Conservation (phyloP, 148 eudicot genomes). For the Polygonum aviculare region DNA sequence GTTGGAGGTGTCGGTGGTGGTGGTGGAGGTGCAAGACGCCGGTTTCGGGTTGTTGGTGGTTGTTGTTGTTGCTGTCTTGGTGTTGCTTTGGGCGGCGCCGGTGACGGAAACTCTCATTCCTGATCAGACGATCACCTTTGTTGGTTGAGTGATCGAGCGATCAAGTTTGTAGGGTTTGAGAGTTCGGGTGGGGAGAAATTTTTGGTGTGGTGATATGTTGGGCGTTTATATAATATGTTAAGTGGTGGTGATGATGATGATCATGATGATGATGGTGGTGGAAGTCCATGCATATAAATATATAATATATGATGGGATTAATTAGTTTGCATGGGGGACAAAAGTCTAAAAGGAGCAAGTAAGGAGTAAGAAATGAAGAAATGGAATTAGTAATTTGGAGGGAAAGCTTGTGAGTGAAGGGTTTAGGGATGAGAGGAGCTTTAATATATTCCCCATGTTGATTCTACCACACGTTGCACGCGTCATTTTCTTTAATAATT, state of each 20-base stretch:
- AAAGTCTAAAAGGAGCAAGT: not conserved
- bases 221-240: not conserved
- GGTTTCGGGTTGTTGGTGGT: conserved; percentile 11
- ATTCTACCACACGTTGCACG: conserved; percentile 10
- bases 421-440: not conserved
- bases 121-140: too few species aligned
- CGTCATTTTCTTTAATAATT: conserved; percentile 1
- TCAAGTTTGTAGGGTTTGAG: too few species aligned
- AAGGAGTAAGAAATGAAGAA: not conserved
- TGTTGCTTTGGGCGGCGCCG: conserved; percentile 8
- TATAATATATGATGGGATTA: not conserved
- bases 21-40: not conserved
- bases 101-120: conserved; percentile 8
- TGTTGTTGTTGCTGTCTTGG: conserved; percentile 13
- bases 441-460: conserved; percentile 5
- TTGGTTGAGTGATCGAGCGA: too few species aligned
- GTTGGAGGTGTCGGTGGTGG: conserved; percentile 15
- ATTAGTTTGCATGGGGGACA: not conserved
- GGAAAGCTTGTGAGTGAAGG: conserved; percentile 1
- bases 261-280: not conserved
- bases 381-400: not conserved
- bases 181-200: not conserved
- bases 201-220: not conserved
- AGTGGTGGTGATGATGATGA: not conserved
- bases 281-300: not conserved